These are phyloP conservation scores for Talaromyces islandicus DNA, from an alignment of 2,329 filamentous ascomycete genomes.

Conservation along the genomic window DNA sequence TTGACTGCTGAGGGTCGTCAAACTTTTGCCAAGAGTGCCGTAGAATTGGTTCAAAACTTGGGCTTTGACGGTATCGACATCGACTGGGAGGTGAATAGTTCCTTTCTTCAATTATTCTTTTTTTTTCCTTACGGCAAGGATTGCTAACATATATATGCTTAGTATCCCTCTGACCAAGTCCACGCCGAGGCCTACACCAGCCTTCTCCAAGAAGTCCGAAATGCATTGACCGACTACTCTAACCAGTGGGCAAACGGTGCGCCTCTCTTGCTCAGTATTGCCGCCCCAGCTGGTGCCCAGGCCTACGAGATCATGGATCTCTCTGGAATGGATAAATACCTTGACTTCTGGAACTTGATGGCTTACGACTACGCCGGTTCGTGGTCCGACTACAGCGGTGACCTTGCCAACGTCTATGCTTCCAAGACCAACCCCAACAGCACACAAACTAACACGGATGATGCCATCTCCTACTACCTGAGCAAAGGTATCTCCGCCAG, in stretches of 20 bases:
- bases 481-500: conserved; percentile 70
- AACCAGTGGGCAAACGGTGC: conserved; percentile 28
- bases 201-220: conserved; percentile 28
- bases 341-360: conserved; percentile 59
- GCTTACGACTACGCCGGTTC: conserved; percentile 64
- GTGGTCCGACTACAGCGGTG: background rate
- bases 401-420: background rate
- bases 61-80: conserved; percentile 55
- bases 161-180: conserved; percentile 20
- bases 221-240: conserved; percentile 41
- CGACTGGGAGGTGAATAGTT: conserved; percentile 32
- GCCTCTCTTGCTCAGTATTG: conserved; percentile 43
- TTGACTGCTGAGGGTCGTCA: conserved; percentile 53
- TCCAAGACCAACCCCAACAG: background rate
- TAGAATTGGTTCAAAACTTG: conserved; percentile 68
- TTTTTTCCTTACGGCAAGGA: background rate
- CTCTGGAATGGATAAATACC: conserved; percentile 38
- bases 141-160: conserved; percentile 37
- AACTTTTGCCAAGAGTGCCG: conserved; percentile 62
- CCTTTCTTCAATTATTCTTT: too few species aligned
- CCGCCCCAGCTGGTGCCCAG: conserved; percentile 38
- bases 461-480: conserved; percentile 66
- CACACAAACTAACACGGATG: conserved; percentile 13
- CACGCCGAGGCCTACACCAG: conserved; percentile 30
- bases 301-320: conserved; percentile 41